These are phyloP conservation scores for Myotisia sp. DNA, from an alignment of 2,329 filamentous ascomycete genomes.

Conservation along the genomic window DNA sequence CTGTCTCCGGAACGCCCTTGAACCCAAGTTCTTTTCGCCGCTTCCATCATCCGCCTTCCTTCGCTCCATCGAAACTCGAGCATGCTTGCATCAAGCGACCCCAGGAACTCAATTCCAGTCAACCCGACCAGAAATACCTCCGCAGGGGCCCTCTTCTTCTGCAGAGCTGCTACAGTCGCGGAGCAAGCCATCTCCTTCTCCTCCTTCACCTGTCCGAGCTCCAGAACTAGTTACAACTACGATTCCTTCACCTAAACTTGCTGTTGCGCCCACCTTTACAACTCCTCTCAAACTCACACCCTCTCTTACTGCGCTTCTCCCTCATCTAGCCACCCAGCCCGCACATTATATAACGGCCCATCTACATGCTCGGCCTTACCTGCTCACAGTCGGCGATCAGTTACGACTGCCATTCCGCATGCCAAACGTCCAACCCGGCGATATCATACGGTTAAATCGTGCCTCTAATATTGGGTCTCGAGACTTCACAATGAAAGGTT, in stretches of 20 bases:
- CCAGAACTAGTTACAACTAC: slow-evolving; percentile 10
- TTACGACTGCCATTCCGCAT: slow-evolving; percentile 68
- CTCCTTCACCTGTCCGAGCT: slow-evolving; percentile 8
- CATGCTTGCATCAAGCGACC: slow-evolving; percentile 29
- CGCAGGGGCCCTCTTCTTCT: slow-evolving; percentile 15
- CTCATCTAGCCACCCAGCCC: slow-evolving; percentile 30
- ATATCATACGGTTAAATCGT: slow-evolving; percentile 75
- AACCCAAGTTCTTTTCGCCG: slow-evolving; percentile 8
- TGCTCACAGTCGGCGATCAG: slow-evolving; percentile 49
- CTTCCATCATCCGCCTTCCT: slow-evolving; percentile 9
- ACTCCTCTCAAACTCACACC: slow-evolving; percentile 28
- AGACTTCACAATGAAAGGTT: slow-evolving; percentile 76
- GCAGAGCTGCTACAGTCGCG: slow-evolving; percentile 17
- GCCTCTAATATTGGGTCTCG: slow-evolving; percentile 69
- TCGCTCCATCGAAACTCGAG: slow-evolving; percentile 21
- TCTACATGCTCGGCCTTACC: slow-evolving; percentile 36
- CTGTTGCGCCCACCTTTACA: slow-evolving; percentile 25
- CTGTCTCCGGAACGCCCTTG: slow-evolving; percentile 17
- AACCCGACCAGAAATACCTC: slow-evolving; percentile 19
- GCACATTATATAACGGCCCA: slow-evolving; percentile 36
- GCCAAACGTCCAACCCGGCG: slow-evolving; percentile 61
- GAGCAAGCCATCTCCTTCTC: slow-evolving; percentile 7
- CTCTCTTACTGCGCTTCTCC: slow-evolving; percentile 30
- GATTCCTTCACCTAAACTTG: slow-evolving; percentile 19
- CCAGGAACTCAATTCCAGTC: slow-evolving; percentile 18